Evolutionary conservation across 1,284 basidiomycete species (phyloP).

Genomic region (Pholiota adiposa): DNA sequence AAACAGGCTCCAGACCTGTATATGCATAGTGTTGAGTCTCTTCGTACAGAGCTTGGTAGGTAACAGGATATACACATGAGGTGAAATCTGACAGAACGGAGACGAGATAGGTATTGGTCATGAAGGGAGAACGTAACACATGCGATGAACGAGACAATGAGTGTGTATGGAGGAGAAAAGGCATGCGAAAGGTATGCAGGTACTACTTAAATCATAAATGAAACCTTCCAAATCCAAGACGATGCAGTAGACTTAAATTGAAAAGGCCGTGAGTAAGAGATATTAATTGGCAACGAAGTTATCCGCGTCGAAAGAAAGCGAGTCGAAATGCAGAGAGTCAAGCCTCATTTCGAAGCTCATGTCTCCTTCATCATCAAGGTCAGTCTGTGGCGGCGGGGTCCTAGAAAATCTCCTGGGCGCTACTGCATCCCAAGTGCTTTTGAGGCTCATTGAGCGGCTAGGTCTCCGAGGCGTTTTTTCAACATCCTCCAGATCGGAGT

Average conservation of each 20-base stretch:
- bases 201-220: neutral
- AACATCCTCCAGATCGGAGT: neutral
- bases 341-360: conserved; percentile 63
- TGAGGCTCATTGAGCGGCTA: neutral
- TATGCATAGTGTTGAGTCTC: conserved; percentile 11
- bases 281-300: conserved; percentile 37
- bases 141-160: neutral
- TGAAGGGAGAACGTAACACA: conserved; percentile 4
- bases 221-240: neutral
- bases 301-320: conserved; percentile 65
- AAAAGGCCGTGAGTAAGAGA: neutral
- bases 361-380: conserved; percentile 30
- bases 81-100: conserved; percentile 3
- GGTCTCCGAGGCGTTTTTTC: conserved; percentile 10
- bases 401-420: conserved; percentile 7
- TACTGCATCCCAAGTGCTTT: conserved; percentile 9
- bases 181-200: conserved; percentile 3
- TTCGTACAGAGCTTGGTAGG: conserved; percentile 11
- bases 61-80: conserved; percentile 16
- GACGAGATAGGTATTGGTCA: conserved; percentile 6
- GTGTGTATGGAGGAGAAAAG: neutral
- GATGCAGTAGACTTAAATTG: neutral
- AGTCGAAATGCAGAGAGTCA: conserved; percentile 72
- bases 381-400: conserved; percentile 7
- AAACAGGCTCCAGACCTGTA: conserved; percentile 8